Evolutionary conservation across 108 stramenopile genomes (phyloP).

Genomic region (Pseudonitzschia delicatissima): DNA sequence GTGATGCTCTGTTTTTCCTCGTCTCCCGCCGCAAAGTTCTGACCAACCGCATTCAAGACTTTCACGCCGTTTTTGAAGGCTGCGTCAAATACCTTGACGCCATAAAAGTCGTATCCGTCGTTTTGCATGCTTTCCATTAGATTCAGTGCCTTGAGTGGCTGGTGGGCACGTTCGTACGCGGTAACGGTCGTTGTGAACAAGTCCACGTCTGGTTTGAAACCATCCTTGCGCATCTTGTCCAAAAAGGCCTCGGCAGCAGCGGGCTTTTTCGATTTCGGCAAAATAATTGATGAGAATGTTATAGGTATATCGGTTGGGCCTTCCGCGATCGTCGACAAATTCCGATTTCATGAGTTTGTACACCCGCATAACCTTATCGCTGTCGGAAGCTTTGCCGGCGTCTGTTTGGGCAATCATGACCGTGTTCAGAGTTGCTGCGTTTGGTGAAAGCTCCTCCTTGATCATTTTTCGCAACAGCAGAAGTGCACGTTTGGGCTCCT

Average conservation of each 20-base stretch:
- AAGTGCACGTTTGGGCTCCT: conserved; percentile 56
- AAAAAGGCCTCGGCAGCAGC: conserved; percentile 62
- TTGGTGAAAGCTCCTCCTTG: conserved; percentile 63
- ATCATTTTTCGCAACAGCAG: conserved; percentile 74
- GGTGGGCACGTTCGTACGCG: conserved; percentile 70
- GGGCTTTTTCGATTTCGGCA: conserved; percentile 48
- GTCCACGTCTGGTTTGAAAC: conserved; percentile 74
- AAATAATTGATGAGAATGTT: conserved; percentile 67
- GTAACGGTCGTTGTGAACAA: conserved; percentile 71
- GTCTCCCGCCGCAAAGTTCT: conserved; percentile 8
- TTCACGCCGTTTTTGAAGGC: conserved; percentile 75
- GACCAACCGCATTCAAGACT: conserved; percentile 60
- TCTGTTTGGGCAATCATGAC: conserved; percentile 68
- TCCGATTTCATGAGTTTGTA: conserved; percentile 67
- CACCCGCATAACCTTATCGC: conserved; percentile 48
- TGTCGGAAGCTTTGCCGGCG: conserved; percentile 27
- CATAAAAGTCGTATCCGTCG: conserved; percentile 79
- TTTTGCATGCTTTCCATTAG: conserved; percentile 81
- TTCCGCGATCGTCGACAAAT: conserved; percentile 15
- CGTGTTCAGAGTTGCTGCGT: conserved; percentile 78
- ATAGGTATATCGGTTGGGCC: conserved; percentile 76
- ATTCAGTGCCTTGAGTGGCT: conserved; percentile 66
- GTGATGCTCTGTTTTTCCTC: conserved; percentile 4
- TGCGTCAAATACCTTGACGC: conserved; percentile 60
- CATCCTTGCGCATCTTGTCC: conserved; percentile 64